These are phyloP conservation scores for Dimocarpus longan DNA, from an alignment of 345 rosid species.

Conservation along the genomic window DNA sequence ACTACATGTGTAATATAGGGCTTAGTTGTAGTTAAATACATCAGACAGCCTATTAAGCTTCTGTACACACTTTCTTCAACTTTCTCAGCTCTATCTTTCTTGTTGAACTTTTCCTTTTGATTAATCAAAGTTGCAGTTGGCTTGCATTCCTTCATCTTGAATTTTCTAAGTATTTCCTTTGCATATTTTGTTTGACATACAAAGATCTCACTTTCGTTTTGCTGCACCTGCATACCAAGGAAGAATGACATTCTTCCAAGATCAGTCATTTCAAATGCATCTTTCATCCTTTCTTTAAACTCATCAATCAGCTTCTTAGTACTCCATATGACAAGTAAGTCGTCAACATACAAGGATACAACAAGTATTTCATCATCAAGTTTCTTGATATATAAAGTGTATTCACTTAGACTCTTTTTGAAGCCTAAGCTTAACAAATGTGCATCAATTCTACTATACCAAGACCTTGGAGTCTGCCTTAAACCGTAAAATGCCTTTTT, in stretches of 20 bases:
- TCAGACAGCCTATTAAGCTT: neutral
- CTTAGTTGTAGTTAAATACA: neutral
- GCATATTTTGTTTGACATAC: neutral
- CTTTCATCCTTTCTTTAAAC: too few relatives aligned
- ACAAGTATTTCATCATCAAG: neutral
- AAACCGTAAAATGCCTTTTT: neutral
- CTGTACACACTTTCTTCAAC: neutral
- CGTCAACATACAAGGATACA: neutral
- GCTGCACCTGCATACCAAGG: neutral
- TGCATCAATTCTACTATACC: neutral
- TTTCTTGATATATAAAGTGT: neutral
- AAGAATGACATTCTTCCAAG: neutral
- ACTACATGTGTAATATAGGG: neutral
- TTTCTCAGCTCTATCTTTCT: neutral
- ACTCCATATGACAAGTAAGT: neutral
- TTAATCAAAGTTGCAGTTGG: neutral
- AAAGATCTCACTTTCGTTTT: neutral
- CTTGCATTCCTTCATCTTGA: neutral
- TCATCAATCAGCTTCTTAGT: too few relatives aligned
- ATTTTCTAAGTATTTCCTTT: neutral
- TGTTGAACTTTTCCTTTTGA: neutral
- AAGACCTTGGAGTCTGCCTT: neutral
- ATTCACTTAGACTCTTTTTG: neutral
- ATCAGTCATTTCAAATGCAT: neutral
- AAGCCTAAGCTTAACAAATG: too few relatives aligned